Conservation (phyloP, 1,139 yeast genomes). For the Taphrina populina region DNA sequence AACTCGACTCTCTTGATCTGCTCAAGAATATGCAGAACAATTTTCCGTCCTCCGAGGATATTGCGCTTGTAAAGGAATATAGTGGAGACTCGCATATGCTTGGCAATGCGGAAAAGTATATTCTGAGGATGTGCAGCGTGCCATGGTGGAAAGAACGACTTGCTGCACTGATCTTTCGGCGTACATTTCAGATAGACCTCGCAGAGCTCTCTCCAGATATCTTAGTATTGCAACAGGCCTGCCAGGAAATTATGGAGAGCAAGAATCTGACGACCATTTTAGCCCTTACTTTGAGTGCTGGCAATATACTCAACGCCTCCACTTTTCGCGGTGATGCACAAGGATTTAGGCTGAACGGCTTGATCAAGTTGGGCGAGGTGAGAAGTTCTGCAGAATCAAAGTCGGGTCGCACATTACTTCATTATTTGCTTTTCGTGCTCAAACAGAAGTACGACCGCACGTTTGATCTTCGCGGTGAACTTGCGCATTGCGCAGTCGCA, state of each 20-base stretch:
- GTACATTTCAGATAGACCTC: constrained; percentile 15
- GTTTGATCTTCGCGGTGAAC: not conserved
- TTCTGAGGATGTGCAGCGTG: not conserved
- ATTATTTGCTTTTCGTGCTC: constrained; percentile 13
- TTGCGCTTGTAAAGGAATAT: constrained; percentile 8
- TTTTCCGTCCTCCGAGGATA: constrained; percentile 16
- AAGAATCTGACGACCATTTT: constrained; percentile 6
- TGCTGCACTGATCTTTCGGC: constrained; percentile 10
- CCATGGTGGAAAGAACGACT: constrained; percentile 15
- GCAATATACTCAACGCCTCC: constrained; percentile 25
- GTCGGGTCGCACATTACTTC: constrained; percentile 14
- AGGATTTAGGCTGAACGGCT: constrained; percentile 20
- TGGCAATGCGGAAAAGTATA: constrained; percentile 21
- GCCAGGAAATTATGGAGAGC: constrained; percentile 8
- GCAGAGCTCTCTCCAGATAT: constrained; percentile 27
- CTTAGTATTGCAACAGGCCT: not conserved
- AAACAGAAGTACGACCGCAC: not conserved
- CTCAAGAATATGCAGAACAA: constrained; percentile 9
- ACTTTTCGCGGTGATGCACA: constrained; percentile 29
- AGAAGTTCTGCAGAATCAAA: constrained; percentile 4
- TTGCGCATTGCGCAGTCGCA: constrained; percentile 21
- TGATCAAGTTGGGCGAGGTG: constrained; percentile 25
- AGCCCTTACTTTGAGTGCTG: constrained; percentile 14
- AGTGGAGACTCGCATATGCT: constrained; percentile 9
- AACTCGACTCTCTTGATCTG: constrained; percentile 14